Conservation (phyloP, 2,329 filamentous ascomycete genomes). For the Orbilia ellipsospora region DNA sequence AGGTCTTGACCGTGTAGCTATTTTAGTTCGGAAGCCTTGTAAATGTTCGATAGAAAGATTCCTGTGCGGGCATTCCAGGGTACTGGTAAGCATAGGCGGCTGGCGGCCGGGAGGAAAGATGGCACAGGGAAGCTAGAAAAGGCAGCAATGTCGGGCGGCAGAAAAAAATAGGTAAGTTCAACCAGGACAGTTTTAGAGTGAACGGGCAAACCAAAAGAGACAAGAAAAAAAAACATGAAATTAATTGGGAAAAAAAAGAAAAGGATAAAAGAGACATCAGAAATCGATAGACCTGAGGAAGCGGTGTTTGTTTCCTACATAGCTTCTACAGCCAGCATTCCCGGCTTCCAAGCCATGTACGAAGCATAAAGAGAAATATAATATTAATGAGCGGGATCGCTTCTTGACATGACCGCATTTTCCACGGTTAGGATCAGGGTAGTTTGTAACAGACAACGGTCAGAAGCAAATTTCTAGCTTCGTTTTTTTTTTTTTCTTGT, state of each 20-base stretch:
- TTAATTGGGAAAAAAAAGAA: not conserved
- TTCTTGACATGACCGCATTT: constrained; percentile 21
- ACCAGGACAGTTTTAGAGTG: constrained; percentile 26
- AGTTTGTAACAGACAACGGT: constrained; percentile 48
- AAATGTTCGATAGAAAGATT: too few relatives aligned
- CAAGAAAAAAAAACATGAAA: constrained; percentile 15
- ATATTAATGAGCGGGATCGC: constrained; percentile 45
- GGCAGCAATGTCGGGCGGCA: constrained; percentile 42
- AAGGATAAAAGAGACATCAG: not conserved
- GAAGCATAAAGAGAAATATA: constrained; percentile 42
- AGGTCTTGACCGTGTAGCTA: too few relatives aligned
- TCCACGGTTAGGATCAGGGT: constrained; percentile 47
- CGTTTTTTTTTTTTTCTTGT: constrained; percentile 28
- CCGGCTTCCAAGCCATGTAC: too few relatives aligned
- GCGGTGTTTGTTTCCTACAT: constrained; percentile 21
- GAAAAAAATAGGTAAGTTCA: constrained; percentile 45
- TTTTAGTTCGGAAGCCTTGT: too few relatives aligned
- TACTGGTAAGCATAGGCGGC: constrained; percentile 26
- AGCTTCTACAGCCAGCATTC: too few relatives aligned
- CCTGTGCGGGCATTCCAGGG: constrained; percentile 32
- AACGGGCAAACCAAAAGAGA: not conserved
- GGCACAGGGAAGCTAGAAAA: constrained; percentile 36
- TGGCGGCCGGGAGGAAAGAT: constrained; percentile 16
- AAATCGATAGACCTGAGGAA: constrained; percentile 12
- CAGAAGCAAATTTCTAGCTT: constrained; percentile 30